Conservation (phyloP, 2,329 filamentous ascomycete species). For the Periconia sp. region DNA sequence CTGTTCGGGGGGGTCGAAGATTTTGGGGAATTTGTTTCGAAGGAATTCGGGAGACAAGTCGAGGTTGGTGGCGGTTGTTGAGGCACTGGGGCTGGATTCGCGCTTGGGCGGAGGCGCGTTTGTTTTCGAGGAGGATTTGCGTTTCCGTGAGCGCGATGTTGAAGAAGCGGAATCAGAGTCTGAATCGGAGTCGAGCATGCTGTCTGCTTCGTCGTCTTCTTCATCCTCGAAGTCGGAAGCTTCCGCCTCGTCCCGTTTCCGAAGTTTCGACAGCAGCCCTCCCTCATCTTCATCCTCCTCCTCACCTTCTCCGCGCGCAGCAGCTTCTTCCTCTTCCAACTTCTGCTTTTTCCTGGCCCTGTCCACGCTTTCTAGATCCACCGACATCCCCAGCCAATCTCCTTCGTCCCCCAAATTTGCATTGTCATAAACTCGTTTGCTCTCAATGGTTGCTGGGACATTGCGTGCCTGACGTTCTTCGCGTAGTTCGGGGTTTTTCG, state of each 20-base stretch:
- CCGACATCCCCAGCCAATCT: constrained; percentile 46
- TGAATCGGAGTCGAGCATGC: constrained; percentile 68
- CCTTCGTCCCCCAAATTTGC: constrained; percentile 50
- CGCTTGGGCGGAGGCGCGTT: constrained; percentile 47
- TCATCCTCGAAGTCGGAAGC: constrained; percentile 18
- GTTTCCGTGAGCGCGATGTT: constrained; percentile 45
- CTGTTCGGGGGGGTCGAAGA: constrained; percentile 58
- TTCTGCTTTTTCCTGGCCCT: constrained; percentile 50
- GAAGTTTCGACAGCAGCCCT: constrained; percentile 34
- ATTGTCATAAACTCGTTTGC: constrained; percentile 78
- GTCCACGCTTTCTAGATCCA: constrained; percentile 49
- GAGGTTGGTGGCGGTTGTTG: constrained; percentile 61
- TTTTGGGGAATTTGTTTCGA: constrained; percentile 60
- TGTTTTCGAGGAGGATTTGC: constrained; percentile 23
- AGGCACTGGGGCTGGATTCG: constrained; percentile 57
- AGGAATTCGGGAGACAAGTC: constrained; percentile 63
- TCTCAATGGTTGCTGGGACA: constrained; percentile 58
- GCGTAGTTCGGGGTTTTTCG: constrained; percentile 75
- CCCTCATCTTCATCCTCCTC: constrained; percentile 29
- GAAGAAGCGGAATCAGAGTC: constrained; percentile 56
- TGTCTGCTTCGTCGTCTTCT: constrained; percentile 51
- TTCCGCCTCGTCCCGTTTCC: constrained; percentile 26
- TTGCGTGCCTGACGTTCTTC: constrained; percentile 75
- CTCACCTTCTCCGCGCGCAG: constrained; percentile 19
- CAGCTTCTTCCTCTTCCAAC: constrained; percentile 44